These are phyloP conservation scores for Aspergillus novoparasiticus DNA, from an alignment of 2,329 filamentous ascomycete species.

Conservation along the genomic window DNA sequence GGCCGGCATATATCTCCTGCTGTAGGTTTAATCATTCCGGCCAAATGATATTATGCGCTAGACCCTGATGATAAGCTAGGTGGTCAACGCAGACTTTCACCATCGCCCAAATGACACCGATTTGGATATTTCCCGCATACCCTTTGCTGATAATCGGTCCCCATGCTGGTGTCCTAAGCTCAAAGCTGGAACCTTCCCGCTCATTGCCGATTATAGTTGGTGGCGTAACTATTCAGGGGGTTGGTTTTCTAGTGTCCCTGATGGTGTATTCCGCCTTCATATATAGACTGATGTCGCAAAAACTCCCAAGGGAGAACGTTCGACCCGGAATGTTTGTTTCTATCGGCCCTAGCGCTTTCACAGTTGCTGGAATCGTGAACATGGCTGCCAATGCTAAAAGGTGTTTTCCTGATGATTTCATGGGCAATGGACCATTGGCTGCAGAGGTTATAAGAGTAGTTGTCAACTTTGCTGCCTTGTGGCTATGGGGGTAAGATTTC, in stretches of 20 bases:
- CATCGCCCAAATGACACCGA: constrained; percentile 81
- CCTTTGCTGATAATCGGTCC: constrained; percentile 76
- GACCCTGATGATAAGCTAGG: constrained; percentile 37
- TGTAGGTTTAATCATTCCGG: constrained; percentile 51
- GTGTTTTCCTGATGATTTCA: constrained; percentile 56
- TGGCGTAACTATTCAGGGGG: constrained; percentile 64
- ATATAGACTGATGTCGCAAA: constrained; percentile 86
- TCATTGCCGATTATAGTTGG: constrained; percentile 61
- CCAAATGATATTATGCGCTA: neutral
- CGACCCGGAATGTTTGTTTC: constrained; percentile 85
- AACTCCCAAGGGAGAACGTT: constrained; percentile 73
- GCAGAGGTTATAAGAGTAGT: constrained; percentile 58
- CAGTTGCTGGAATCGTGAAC: constrained; percentile 60
- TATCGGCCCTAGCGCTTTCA: constrained; percentile 75
- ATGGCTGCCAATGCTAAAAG: constrained; percentile 57
- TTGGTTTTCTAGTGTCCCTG: constrained; percentile 66
- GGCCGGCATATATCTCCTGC: constrained; percentile 71
- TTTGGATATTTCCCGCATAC: constrained; percentile 87
- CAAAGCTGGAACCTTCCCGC: constrained; percentile 45
- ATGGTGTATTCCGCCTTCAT: constrained; percentile 86
- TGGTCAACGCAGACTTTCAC: constrained; percentile 69
- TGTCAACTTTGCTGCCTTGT: constrained; percentile 68
- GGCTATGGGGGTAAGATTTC: constrained; percentile 68
- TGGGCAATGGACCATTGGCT: constrained; percentile 59
- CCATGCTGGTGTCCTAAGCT: constrained; percentile 64